Conservation (phyloP, 768 basidiomycete genomes). For the Russula dissimulans region DNA sequence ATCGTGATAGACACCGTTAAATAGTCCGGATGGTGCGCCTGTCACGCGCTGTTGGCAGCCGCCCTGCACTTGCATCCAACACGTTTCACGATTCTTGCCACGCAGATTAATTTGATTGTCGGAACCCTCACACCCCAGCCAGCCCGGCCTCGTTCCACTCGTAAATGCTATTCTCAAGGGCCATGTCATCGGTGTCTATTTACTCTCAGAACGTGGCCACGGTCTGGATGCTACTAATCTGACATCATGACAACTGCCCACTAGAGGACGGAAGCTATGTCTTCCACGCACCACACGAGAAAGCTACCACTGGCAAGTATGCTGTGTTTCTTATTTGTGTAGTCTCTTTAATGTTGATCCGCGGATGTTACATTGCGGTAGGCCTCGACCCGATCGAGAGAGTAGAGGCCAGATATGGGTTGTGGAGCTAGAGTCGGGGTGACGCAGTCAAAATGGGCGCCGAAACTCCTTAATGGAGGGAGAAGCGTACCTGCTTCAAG, state of each 20-base stretch:
- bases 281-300: constrained; percentile 46
- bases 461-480: neutral
- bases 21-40: no score
- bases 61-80: no score
- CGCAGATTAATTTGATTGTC: constrained; percentile 43
- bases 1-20: no score
- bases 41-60: no score
- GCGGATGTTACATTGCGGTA: constrained; percentile 73
- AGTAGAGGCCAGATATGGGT: constrained; percentile 72
- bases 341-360: constrained; percentile 36
- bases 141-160: constrained; percentile 42
- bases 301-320: constrained; percentile 53
- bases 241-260: constrained; percentile 54
- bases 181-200: constrained; percentile 32
- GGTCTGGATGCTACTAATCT: constrained; percentile 43
- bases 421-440: constrained; percentile 46
- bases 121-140: constrained; percentile 40
- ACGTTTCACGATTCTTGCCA: constrained; percentile 40
- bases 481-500: constrained; percentile 57
- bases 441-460: neutral
- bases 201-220: constrained; percentile 40
- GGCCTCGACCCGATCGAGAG: constrained; percentile 55
- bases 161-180: constrained; percentile 43
- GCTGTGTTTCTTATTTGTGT: no score
- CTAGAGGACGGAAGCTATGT: constrained; percentile 38